phyloP scores from a whole-genome alignment of 192 early-diverging fungal genomes.

The Coemansia sp. region DNA sequence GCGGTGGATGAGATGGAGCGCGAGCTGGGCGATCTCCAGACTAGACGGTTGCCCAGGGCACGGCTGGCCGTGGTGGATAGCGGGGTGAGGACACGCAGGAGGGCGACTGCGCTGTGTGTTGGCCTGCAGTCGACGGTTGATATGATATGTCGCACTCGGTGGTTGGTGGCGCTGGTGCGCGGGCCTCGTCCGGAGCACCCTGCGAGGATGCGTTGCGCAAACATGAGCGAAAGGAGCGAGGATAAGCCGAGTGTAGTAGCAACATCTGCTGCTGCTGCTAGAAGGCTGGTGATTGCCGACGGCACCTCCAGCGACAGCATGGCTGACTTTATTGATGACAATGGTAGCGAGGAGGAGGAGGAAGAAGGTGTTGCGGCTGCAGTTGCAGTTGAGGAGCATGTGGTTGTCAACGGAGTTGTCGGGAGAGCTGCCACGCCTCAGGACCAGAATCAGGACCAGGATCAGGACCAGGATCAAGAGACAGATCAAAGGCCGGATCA shows the following conservation, averaged over 20 bases:
- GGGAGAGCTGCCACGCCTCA: background rate
- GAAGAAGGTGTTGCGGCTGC: background rate
- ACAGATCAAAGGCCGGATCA: too few species aligned
- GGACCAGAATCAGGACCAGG: background rate
- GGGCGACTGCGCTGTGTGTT: slow-evolving; percentile 12
- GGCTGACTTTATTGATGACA: slow-evolving; percentile 54
- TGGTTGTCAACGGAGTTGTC: background rate
- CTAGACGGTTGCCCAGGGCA: slow-evolving; percentile 19
- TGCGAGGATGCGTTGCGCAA: background rate
- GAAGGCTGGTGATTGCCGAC: too few species aligned
- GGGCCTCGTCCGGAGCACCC: slow-evolving; percentile 14
- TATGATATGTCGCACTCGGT: slow-evolving; percentile 17
- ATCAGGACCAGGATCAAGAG: background rate
- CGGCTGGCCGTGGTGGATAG: slow-evolving; percentile 20
- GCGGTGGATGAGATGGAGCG: background rate
- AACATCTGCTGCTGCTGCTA: too few species aligned
- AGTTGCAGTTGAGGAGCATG: background rate
- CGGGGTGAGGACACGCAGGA: slow-evolving; percentile 7
- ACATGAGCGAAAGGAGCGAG: background rate
- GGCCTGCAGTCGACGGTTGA: slow-evolving; percentile 20
- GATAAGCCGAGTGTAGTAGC: background rate
- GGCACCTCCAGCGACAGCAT: slow-evolving; percentile 21
- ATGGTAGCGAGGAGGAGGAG: background rate
- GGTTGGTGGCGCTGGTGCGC: slow-evolving; percentile 26
- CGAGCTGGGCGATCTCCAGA: slow-evolving; percentile 9